Conservation (phyloP, 1,284 basidiomycete genomes). For the Ceratobasidium sp. region DNA sequence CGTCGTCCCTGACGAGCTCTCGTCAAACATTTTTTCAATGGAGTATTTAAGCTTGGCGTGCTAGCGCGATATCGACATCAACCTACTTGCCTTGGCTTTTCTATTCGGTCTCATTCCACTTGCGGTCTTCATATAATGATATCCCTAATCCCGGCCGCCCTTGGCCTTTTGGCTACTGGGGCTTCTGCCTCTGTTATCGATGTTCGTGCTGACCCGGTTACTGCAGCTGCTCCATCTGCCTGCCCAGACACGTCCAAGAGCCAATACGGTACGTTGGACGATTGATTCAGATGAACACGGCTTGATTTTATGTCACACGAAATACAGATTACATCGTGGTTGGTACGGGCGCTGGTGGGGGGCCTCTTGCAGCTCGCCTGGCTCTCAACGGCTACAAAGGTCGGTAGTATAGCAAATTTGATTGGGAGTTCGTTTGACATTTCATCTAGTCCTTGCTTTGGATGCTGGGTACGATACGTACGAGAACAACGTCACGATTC, state of each 20-base stretch:
- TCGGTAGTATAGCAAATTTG: neutral
- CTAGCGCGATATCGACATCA: neutral
- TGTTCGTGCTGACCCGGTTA: neutral
- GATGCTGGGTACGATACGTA: conserved; percentile 26
- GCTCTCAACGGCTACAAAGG: conserved; percentile 36
- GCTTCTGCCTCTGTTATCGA: neutral
- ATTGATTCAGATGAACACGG: too few relatives aligned
- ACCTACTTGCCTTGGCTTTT: neutral
- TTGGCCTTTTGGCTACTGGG: neutral
- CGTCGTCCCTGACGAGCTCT: neutral
- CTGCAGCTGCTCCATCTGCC: neutral
- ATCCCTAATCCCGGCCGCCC: neutral
- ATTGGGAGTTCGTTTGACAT: neutral
- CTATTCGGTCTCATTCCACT: neutral
- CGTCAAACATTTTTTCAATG: neutral
- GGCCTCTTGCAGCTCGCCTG: conserved; percentile 20
- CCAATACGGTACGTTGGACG: neutral
- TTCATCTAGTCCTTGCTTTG: conserved; percentile 6
- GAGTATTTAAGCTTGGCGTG: neutral
- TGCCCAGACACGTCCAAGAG: conserved; percentile 2
- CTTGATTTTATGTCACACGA: neutral
- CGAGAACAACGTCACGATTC: conserved; percentile 19
- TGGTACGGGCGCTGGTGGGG: conserved; percentile 26
- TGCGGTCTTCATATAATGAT: neutral
- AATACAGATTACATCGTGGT: conserved; percentile 29